Evolutionary conservation across 176 grass and related monocot genomes (phyloP).

Genomic region (Carex pumila): DNA sequence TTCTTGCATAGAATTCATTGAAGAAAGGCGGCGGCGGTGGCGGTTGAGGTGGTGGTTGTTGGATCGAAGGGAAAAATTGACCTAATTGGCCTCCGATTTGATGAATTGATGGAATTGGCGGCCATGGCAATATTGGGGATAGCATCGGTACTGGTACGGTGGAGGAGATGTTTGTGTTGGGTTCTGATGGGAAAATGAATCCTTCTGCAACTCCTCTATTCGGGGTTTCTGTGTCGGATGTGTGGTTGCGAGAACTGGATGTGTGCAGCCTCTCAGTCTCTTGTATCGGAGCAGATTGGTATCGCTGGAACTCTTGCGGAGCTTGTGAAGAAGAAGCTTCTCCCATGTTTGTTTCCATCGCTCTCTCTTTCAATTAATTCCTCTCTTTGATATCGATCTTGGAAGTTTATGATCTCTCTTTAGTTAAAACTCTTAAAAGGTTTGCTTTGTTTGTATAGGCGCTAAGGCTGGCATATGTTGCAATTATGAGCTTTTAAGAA

Average conservation of each 20-base stretch:
- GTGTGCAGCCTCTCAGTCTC: constrained; percentile 29
- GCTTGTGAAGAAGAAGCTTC: constrained; percentile 20
- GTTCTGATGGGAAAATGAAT: constrained; percentile 37
- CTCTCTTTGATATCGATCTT: neutral
- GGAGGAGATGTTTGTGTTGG: constrained; percentile 32
- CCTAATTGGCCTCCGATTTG: constrained; percentile 21
- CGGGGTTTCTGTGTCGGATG: constrained; percentile 34
- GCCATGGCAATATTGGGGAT: neutral
- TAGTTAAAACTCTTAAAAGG: neutral
- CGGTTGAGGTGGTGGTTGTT: constrained; percentile 41
- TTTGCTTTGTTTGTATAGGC: constrained; percentile 18
- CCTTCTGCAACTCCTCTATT: constrained; percentile 25
- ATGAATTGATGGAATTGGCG: constrained; percentile 20
- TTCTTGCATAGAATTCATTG: constrained; percentile 64
- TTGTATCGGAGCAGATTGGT: constrained; percentile 38
- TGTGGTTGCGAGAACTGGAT: constrained; percentile 19
- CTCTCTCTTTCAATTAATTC: neutral
- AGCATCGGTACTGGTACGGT: constrained; percentile 31
- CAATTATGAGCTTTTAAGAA: constrained; percentile 25
- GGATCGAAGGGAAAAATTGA: constrained; percentile 51
- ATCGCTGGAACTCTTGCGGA: constrained; percentile 1
- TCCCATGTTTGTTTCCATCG: constrained; percentile 17
- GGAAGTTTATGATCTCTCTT: neutral
- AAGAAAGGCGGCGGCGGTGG: constrained; percentile 43
- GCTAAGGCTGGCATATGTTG: constrained; percentile 25